These are phyloP conservation scores for Stentor coeruleus DNA, from an alignment of 73 alveolate species.

Conservation along the genomic window DNA sequence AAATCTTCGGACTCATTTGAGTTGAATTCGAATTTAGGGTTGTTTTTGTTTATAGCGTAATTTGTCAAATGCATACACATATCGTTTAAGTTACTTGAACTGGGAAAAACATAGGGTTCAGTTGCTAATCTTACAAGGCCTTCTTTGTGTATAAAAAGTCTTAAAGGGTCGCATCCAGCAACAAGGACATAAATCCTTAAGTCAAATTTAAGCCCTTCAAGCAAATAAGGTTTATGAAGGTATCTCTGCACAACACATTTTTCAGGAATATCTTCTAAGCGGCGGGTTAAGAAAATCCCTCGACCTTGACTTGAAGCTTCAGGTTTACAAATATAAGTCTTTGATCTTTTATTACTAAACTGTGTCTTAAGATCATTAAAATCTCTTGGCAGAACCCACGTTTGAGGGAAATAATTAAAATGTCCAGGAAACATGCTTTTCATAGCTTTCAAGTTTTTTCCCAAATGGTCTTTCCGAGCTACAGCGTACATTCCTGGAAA, in stretches of 20 bases:
- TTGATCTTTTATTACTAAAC: conserved; percentile 21
- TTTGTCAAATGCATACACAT: conserved; percentile 64
- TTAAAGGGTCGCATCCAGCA: conserved; percentile 71
- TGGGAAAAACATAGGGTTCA: conserved; percentile 58
- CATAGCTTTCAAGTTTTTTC: conserved; percentile 60
- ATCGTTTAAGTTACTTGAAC: conserved; percentile 36
- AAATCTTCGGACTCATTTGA: conserved; percentile 40
- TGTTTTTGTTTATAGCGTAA: conserved; percentile 57
- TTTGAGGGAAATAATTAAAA: conserved; percentile 76
- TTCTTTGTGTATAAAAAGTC: conserved; percentile 78
- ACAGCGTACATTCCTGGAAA: conserved; percentile 71
- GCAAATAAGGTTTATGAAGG: conserved; percentile 83
- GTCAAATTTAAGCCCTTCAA: conserved; percentile 97
- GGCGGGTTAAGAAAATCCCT: conserved; percentile 69
- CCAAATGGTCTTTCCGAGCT: conserved; percentile 60
- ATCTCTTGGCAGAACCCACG: conserved; percentile 51
- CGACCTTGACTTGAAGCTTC: conserved; percentile 55
- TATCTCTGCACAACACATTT: conserved; percentile 90
- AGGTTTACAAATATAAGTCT: conserved; percentile 48
- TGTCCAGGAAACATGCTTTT: conserved; percentile 66
- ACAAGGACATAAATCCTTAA: conserved; percentile 76
- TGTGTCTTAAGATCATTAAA: conserved; percentile 12
- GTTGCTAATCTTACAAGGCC: conserved; percentile 87
- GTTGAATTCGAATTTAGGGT: conserved; percentile 48
- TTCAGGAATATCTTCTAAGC: conserved; percentile 58